Conservation (phyloP, 2,329 filamentous ascomycete species). For the Endoconidiophora polonica region DNA sequence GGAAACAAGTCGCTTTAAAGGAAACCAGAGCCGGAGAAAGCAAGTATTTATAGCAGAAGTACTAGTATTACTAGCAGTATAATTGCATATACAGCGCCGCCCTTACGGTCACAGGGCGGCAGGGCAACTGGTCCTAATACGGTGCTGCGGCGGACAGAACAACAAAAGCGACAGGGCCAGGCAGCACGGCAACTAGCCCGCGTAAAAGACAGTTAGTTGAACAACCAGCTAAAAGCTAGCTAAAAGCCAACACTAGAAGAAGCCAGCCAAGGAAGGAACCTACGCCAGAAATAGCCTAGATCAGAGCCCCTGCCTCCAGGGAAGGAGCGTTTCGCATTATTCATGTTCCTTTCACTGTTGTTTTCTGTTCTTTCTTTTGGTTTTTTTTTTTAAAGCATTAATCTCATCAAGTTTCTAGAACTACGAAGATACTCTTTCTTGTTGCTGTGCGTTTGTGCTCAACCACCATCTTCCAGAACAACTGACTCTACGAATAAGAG, state of each 20-base stretch:
- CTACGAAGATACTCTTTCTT: too few relatives aligned
- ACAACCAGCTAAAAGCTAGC: background rate
- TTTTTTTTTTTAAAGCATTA: too few relatives aligned
- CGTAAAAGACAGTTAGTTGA: background rate
- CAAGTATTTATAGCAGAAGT: background rate
- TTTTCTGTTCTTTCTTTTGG: too few relatives aligned
- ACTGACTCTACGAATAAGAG: too few relatives aligned
- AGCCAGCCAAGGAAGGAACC: background rate
- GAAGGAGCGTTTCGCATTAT: constrained; percentile 2
- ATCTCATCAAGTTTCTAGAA: too few relatives aligned
- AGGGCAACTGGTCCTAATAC: background rate
- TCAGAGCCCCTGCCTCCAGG: background rate
- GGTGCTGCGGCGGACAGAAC: background rate
- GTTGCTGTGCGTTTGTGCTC: too few relatives aligned
- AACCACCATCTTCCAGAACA: too few relatives aligned
- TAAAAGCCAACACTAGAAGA: background rate
- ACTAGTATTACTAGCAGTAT: background rate
- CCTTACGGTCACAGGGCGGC: background rate
- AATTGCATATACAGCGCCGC: too few relatives aligned
- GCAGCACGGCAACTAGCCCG: background rate
- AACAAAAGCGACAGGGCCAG: too few relatives aligned
- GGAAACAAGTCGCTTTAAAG: constrained; percentile 1
- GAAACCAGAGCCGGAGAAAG: constrained; percentile 1
- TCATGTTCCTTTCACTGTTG: background rate
- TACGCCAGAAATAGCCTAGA: background rate